A percentile compares a stretch with the other conserved stretches of the same genome.
Evolutionary conservation across 208 protist genomes (phyloP).

Genomic region (Acanthamoeba castellanii): DNA sequence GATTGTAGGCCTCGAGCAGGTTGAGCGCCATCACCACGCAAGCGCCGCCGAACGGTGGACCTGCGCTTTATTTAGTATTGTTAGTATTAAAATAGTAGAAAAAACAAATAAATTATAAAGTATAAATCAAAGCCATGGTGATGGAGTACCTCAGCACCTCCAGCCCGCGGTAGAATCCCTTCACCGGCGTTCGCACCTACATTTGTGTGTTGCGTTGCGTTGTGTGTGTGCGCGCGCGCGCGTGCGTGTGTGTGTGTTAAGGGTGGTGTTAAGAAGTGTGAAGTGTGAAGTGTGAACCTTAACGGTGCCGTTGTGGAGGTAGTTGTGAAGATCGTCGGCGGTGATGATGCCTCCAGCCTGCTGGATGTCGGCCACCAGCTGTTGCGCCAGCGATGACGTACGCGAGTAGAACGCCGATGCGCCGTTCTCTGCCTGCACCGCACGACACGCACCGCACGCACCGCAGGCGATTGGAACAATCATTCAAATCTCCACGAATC

Average conservation of each 20-base stretch:
- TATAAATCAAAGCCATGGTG: neutral
- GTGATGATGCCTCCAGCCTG: constrained; percentile 12
- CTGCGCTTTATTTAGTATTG: neutral
- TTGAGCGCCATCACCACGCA: constrained; percentile 78
- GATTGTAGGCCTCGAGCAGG: constrained; percentile 48
- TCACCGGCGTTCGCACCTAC: neutral
- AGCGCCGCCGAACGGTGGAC: constrained; percentile 71
- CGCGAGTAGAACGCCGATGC: neutral
- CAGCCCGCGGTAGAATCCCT: constrained; percentile 41
- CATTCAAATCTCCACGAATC: no score
- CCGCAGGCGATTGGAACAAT: no score
- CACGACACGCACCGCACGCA: neutral
- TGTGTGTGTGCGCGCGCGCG: neutral
- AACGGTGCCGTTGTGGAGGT: neutral
- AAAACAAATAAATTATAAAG: neutral
- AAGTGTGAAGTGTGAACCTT: neutral
- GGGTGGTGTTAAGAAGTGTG: no score
- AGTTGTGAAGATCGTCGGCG: neutral
- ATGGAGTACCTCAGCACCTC: constrained; percentile 42
- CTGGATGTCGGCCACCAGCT: constrained; percentile 20
- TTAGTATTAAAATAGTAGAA: neutral
- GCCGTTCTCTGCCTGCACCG: neutral
- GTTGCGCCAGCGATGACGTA: neutral
- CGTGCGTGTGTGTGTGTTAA: no score
- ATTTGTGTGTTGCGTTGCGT: neutral